Evolutionary conservation across 169 alveolate species (phyloP).

Genomic region (Prorocentrum cordatum): DNA sequence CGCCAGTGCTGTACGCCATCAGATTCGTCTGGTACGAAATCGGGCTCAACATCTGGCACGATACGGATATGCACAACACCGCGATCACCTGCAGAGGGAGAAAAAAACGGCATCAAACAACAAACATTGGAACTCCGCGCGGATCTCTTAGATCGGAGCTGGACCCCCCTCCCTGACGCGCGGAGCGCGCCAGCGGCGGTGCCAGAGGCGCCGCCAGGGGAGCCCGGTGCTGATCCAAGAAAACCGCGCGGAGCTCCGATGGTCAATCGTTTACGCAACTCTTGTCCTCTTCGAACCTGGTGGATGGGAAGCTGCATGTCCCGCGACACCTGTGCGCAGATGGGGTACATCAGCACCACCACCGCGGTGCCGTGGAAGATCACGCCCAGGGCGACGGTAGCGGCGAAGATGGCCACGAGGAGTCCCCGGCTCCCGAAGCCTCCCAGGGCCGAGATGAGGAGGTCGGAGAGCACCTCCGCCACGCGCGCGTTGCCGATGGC

Average conservation of each 20-base stretch:
- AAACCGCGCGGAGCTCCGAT: too few relatives aligned
- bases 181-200: too few relatives aligned
- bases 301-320: too few relatives aligned
- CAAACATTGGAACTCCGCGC: too few relatives aligned
- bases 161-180: too few relatives aligned
- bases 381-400: background rate
- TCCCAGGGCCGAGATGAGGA: background rate
- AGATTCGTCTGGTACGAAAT: constrained; percentile 26
- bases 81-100: background rate
- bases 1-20: constrained; percentile 7
- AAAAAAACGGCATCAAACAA: background rate
- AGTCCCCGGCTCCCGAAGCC: constrained; percentile 3
- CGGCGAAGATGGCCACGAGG: constrained; percentile 4
- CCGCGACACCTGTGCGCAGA: background rate
- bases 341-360: constrained; percentile 19
- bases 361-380: constrained; percentile 52
- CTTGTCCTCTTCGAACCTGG: too few relatives aligned
- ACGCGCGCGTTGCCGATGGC: constrained; percentile 24
- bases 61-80: background rate
- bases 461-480: background rate
- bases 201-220: too few relatives aligned
- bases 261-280: too few relatives aligned
- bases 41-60: constrained; percentile 30
- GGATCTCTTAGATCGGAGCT: too few relatives aligned
- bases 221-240: too few relatives aligned